Evolutionary conservation across 805 yeast genomes (phyloP).

Genomic region (Zygoascus ofunaensis): DNA sequence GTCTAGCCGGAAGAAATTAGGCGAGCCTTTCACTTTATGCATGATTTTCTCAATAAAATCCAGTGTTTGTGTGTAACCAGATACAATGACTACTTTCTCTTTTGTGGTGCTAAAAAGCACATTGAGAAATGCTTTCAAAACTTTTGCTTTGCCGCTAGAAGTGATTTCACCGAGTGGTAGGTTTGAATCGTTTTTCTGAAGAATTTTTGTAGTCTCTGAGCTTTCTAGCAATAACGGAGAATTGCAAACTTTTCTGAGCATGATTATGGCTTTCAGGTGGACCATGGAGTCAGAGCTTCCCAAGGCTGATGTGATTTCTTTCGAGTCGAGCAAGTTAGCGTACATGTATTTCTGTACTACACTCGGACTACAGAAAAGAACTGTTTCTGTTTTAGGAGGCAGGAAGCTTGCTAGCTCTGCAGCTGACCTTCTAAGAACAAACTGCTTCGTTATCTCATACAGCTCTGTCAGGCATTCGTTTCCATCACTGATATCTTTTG

Average conservation of each 20-base stretch:
- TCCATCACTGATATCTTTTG: constrained; percentile 45
- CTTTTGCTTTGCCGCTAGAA: constrained; percentile 52
- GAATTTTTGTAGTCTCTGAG: constrained; percentile 39
- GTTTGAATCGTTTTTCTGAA: constrained; percentile 21
- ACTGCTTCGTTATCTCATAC: constrained; percentile 51
- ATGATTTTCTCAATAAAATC: constrained; percentile 61
- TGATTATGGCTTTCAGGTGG: constrained; percentile 59
- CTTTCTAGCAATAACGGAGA: constrained; percentile 55
- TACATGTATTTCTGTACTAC: constrained; percentile 48
- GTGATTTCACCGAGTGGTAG: not conserved
- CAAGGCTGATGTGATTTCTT: constrained; percentile 24
- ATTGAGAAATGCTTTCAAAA: constrained; percentile 47
- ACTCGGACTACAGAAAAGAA: constrained; percentile 74
- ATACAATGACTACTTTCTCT: constrained; percentile 79
- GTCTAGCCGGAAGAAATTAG: constrained; percentile 57
- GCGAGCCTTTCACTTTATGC: constrained; percentile 26
- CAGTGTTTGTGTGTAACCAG: constrained; percentile 80
- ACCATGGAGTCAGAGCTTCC: constrained; percentile 23
- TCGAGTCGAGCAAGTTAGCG: constrained; percentile 37
- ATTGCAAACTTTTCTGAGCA: constrained; percentile 74
- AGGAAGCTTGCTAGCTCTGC: constrained; percentile 45
- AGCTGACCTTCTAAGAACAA: constrained; percentile 66
- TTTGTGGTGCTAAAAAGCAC: constrained; percentile 36
- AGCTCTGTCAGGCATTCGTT: constrained; percentile 54
- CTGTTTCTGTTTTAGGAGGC: constrained; percentile 66